Base-by-base conservation (phyloP, 192 early-diverging fungal genomes). In the Dissophora globulifera region DNA sequence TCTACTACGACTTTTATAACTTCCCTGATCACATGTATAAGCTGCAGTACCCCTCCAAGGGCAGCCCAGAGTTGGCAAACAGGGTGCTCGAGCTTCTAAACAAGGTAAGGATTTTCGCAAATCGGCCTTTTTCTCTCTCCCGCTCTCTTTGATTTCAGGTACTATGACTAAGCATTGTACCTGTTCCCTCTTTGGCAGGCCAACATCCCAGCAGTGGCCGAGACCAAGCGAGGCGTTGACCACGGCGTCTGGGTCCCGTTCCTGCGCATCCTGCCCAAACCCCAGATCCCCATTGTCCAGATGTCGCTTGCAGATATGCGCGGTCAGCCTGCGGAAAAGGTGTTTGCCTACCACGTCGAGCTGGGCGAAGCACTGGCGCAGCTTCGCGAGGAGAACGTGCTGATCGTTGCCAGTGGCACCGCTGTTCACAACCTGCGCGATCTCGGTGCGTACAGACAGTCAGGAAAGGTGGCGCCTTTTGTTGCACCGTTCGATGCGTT, bases 181-280 rank as follows among this genome's bases (percentile, higher is more conserved):
- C 13, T 60, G 16, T 32, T 33, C 6, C 31, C 41, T 29, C 11
- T 50, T 42, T n/a, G 6, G 16, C 61, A 86, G 85, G 54, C 80
- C 6, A 67, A 64, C 4, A 81, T 90, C 15, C 31, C 79, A 0
- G 83, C 84, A 17, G 69, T 80, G 4, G 50, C 59, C 9, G 72
- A 81, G 43, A 79, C 83, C 3, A 79, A 85, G 30, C 81, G 88
- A 15, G 90, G 90, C 3, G 79, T 88, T 22, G 90, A 92, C 49
- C 90, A 92, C 53, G 90, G 90, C 22, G 84, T 85, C 2, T 92
- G 90, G 90, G 87, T 90, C 0, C 88, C 86, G 4, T 57, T 90
- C 25, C 84, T 90, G 35, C 78, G 87, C 17, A 88, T 88, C n/a
- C 79, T 90, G 12, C 67, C 83, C 42, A 80, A 75, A 1, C 78